Percentiles rank a stretch among this genome's conserved stretches.
phyloP scores from a whole-genome alignment of 2,329 filamentous ascomycete species.

The Apiospora malaysiana region DNA sequence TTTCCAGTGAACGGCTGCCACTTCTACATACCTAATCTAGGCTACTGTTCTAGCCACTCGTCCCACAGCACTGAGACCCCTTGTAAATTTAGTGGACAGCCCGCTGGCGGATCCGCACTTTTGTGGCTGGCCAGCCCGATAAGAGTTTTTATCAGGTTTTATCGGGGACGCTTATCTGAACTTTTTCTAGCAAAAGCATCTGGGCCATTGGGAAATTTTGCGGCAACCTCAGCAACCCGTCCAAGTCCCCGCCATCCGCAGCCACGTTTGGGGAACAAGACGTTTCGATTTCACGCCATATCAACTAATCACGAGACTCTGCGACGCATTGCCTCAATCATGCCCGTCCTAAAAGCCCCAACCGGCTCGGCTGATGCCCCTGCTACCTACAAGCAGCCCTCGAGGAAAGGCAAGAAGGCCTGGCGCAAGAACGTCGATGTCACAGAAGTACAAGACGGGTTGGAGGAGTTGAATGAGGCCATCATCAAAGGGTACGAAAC shows the following conservation, averaged over 20 bases:
- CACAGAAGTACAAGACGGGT: conserved; percentile 80
- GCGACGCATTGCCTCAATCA: conserved; percentile 35
- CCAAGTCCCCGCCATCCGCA: conserved; percentile 22
- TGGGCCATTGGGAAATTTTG: conserved; percentile 23
- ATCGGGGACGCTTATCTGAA: conserved; percentile 12
- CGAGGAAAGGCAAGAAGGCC: conserved; percentile 96
- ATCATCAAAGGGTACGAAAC: conserved; percentile 81
- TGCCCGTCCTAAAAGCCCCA: conserved; percentile 60
- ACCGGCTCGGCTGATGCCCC: conserved; percentile 66
- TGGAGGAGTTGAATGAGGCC: conserved; percentile 85
- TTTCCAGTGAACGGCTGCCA: background rate
- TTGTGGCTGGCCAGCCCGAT: conserved; percentile 20
- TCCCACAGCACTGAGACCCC: background rate
- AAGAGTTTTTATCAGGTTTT: conserved; percentile 21
- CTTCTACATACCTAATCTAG: background rate
- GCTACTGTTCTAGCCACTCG: background rate
- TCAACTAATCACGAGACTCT: background rate
- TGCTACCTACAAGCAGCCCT: conserved; percentile 84
- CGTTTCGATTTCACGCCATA: background rate
- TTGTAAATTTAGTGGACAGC: background rate
- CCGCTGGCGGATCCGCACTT: background rate
- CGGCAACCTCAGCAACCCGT: conserved; percentile 15
- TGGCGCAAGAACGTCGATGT: conserved; percentile 99
- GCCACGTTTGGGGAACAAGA: background rate
- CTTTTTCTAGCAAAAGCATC: conserved; percentile 19